These are phyloP conservation scores for Fusarium continuum DNA, from an alignment of 2,329 filamentous ascomycete species.

Conservation along the genomic window DNA sequence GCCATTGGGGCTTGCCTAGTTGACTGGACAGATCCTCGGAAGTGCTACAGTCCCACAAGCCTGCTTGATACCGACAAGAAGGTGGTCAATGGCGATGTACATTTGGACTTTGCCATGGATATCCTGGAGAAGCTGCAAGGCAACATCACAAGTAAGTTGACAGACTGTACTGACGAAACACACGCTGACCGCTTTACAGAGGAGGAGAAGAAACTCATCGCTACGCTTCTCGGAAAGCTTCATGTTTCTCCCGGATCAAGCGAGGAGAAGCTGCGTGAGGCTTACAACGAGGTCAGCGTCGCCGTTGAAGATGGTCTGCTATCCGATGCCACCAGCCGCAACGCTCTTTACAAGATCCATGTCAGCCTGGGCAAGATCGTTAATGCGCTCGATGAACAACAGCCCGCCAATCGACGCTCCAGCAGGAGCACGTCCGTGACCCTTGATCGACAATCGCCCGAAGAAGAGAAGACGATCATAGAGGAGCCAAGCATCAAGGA, in stretches of 20 bases:
- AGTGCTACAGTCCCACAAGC: conserved; percentile 67
- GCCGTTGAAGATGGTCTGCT: conserved; percentile 71
- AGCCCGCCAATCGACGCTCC: conserved; percentile 50
- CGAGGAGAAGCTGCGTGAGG: conserved; percentile 64
- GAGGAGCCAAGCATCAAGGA: conserved; percentile 59
- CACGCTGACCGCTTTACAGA: conserved; percentile 59
- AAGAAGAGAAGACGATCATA: conserved; percentile 53
- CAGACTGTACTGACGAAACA: neutral
- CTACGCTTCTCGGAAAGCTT: conserved; percentile 82
- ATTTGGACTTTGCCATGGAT: conserved; percentile 79
- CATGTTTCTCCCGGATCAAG: conserved; percentile 75
- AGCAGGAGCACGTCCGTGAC: conserved; percentile 57
- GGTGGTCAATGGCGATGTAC: conserved; percentile 77
- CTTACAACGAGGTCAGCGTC: conserved; percentile 66
- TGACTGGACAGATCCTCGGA: conserved; percentile 95
- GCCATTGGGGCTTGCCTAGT: conserved; percentile 84
- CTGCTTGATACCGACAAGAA: conserved; percentile 67
- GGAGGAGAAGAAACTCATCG: conserved; percentile 86
- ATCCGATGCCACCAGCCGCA: conserved; percentile 68
- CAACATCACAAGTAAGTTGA: conserved; percentile 70
- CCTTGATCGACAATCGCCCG: conserved; percentile 44
- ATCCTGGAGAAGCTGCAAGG: conserved; percentile 78
- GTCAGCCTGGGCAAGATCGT: conserved; percentile 74
- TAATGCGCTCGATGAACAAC: conserved; percentile 63
- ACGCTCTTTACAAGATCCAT: conserved; percentile 74